Conservation (phyloP, 768 basidiomycete genomes). For the Pilatotrama ljubarskyi region DNA sequence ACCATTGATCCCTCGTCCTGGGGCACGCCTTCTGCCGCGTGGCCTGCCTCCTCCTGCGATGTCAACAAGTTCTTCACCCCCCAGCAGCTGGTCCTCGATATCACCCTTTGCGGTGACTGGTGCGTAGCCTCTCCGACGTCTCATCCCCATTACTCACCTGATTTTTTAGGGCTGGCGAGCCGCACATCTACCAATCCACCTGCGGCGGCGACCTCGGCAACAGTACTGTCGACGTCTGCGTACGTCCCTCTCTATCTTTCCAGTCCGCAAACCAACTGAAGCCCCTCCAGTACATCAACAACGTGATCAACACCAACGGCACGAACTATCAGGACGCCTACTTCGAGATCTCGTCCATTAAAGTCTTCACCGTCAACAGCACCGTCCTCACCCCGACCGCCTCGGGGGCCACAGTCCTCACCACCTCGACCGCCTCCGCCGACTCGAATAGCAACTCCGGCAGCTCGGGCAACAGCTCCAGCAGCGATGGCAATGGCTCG, state of each 20-base stretch:
- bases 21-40: conserved; percentile 47
- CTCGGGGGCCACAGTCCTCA: conserved; percentile 8
- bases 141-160: conserved; percentile 5
- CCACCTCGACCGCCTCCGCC: conserved; percentile 1
- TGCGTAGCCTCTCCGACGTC: conserved; percentile 22
- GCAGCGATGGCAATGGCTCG: not conserved
- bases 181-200: conserved; percentile 41
- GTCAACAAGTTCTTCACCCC: conserved; percentile 45
- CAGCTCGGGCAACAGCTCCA: not conserved
- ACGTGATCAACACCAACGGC: conserved; percentile 47
- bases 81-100: conserved; percentile 55
- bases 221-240: conserved; percentile 38
- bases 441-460: not conserved
- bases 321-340: conserved; percentile 49
- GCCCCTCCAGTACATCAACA: conserved; percentile 41
- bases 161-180: conserved; percentile 48
- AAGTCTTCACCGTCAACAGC: conserved; percentile 41
- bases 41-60: conserved; percentile 40
- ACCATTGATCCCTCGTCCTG: conserved; percentile 40
- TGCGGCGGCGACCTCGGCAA: conserved; percentile 39
- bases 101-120: conserved; percentile 56
- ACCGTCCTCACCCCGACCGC: conserved; percentile 8
- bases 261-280: not conserved
- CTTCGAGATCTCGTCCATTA: conserved; percentile 63
- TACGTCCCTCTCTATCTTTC: not conserved